Evolutionary conservation across 805 yeast genomes (phyloP).

Genomic region (Ogataea nonfermentans): DNA sequence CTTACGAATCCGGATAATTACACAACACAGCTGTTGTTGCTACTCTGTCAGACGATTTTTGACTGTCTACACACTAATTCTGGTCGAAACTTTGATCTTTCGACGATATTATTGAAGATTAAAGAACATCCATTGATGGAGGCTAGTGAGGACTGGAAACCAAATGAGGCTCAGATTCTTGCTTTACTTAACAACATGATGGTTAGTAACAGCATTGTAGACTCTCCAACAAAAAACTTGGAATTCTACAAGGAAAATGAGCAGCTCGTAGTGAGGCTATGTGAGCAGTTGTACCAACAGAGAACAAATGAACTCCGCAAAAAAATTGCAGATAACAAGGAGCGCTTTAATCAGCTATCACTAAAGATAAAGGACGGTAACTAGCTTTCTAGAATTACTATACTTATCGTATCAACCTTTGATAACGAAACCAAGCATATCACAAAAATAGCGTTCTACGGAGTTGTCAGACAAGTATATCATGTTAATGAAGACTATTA

Average conservation of each 20-base stretch:
- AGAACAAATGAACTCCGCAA: slow-evolving; percentile 25
- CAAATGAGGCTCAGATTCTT: slow-evolving; percentile 19
- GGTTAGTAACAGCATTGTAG: slow-evolving; percentile 15
- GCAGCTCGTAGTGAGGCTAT: slow-evolving; percentile 20
- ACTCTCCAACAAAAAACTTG: slow-evolving; percentile 5
- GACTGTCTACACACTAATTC: slow-evolving; percentile 19
- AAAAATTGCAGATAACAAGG: slow-evolving; percentile 14
- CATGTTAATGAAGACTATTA: too few species aligned
- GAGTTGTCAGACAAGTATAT: too few species aligned
- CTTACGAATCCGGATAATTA: slow-evolving; percentile 21
- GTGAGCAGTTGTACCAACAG: slow-evolving; percentile 23
- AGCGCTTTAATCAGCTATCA: slow-evolving; percentile 12
- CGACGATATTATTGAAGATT: slow-evolving; percentile 17
- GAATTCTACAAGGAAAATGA: slow-evolving; percentile 19
- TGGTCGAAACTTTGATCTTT: slow-evolving; percentile 13
- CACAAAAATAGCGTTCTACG: too few species aligned
- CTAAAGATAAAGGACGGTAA: neutral
- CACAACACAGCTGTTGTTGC: slow-evolving; percentile 31
- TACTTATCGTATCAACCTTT: too few species aligned
- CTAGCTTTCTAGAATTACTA: too few species aligned
- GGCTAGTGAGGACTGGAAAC: slow-evolving; percentile 10
- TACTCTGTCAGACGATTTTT: slow-evolving; percentile 31
- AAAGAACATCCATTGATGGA: slow-evolving; percentile 28
- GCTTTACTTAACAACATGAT: slow-evolving; percentile 22
- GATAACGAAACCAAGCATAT: too few species aligned